Percentiles rank a stretch among this genome's conserved stretches.
phyloP scores from a whole-genome alignment of 148 eudicot genomes.

The Rhododendron ferrugineum region DNA sequence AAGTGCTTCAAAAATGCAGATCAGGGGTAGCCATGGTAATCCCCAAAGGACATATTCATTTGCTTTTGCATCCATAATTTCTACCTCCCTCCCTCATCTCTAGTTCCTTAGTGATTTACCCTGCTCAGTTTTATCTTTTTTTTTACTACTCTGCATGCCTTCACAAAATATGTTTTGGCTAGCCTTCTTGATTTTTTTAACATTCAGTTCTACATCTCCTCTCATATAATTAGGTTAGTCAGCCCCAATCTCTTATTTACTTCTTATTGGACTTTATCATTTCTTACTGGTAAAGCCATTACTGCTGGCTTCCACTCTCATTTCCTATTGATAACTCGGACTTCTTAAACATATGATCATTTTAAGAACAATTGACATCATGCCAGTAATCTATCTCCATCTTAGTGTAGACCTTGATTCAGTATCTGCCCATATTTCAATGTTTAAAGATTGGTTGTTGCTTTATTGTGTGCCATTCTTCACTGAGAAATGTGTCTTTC shows the following conservation, averaged over 20 bases:
- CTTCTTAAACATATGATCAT: background rate
- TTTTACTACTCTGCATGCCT: background rate
- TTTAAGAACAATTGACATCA: background rate
- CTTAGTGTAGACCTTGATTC: background rate
- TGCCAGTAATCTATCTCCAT: background rate
- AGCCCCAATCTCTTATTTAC: background rate
- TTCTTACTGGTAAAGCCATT: background rate
- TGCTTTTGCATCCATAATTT: background rate
- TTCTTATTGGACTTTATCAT: background rate
- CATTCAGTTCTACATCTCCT: background rate
- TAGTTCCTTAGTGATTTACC: background rate
- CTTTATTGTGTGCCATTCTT: background rate
- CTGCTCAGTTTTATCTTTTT: background rate
- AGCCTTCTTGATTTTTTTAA: background rate
- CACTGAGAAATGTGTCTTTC: background rate
- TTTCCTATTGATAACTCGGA: background rate
- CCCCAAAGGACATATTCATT: background rate
- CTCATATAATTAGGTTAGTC: background rate
- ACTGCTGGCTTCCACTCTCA: background rate
- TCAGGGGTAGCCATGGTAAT: conserved; percentile 25
- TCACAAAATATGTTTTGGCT: background rate
- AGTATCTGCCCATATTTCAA: background rate
- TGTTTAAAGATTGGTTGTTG: background rate
- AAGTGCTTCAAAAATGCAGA: conserved; percentile 21
- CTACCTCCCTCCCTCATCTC: background rate